phyloP scores from a whole-genome alignment of 2,329 filamentous ascomycete species.

The Parafenestella ontariensis region DNA sequence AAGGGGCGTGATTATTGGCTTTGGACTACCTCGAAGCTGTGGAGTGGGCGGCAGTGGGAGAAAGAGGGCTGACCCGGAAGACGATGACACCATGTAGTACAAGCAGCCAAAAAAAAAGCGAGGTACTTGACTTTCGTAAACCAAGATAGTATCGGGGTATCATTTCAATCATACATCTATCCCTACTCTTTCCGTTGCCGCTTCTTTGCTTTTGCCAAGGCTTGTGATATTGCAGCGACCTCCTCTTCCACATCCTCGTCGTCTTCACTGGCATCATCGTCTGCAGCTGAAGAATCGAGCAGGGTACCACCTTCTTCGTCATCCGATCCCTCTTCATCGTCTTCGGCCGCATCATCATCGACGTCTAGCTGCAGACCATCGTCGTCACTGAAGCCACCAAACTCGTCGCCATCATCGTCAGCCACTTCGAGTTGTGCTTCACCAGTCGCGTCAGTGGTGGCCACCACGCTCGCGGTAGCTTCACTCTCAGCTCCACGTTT shows the following conservation, averaged over 20 bases:
- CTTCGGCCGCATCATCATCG: conserved; percentile 30
- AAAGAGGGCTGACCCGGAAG: not conserved
- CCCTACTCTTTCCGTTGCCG: conserved; percentile 31
- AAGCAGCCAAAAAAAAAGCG: no score
- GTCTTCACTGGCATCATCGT: conserved; percentile 31
- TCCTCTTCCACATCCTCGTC: conserved; percentile 44
- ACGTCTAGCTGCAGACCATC: conserved; percentile 24
- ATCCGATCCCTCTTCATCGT: conserved; percentile 26
- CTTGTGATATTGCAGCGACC: conserved; percentile 44
- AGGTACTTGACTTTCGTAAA: not conserved
- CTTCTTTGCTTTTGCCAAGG: conserved; percentile 43
- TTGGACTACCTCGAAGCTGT: conserved; percentile 57
- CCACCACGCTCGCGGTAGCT: conserved; percentile 30
- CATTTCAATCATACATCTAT: conserved; percentile 33
- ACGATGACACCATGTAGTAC: no score
- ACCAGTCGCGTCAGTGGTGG: conserved; percentile 19
- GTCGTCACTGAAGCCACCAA: conserved; percentile 43
- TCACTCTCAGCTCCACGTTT: conserved; percentile 60
- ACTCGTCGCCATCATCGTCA: conserved; percentile 39
- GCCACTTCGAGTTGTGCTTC: conserved; percentile 20
- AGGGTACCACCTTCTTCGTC: conserved; percentile 26
- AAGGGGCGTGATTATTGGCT: conserved; percentile 56
- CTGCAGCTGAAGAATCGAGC: conserved; percentile 17
- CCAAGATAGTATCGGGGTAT: conserved; percentile 26
- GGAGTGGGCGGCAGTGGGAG: conserved; percentile 60